phyloP scores from a whole-genome alignment of 495 filamentous ascomycete species.

The Talaromyces thailandensis region DNA sequence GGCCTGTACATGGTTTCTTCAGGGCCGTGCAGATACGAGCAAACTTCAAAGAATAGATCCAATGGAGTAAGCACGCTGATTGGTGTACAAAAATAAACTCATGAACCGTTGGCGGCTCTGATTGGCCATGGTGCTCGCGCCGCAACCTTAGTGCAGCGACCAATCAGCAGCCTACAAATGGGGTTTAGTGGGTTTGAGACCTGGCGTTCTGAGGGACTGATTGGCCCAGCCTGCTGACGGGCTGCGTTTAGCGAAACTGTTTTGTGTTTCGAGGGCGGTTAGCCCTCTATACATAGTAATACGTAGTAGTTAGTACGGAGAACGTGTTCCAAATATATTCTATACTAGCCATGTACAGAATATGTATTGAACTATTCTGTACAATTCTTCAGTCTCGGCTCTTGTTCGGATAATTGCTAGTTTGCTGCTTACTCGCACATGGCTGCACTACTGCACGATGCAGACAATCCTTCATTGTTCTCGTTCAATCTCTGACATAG shows the following conservation, averaged over 20 bases:
- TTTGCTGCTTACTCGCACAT: neutral
- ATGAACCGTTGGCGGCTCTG: neutral
- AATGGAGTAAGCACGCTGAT: neutral
- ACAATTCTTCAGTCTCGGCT: neutral
- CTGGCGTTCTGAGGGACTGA: neutral
- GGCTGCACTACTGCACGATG: neutral
- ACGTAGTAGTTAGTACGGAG: neutral
- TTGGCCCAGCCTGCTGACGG: neutral
- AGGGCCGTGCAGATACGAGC: neutral
- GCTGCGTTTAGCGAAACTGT: neutral
- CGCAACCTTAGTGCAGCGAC: neutral
- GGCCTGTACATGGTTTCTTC: too few relatives aligned
- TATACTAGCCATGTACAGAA: neutral
- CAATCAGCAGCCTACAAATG: neutral
- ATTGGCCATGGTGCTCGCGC: neutral
- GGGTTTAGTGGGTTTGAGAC: neutral
- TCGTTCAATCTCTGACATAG: neutral
- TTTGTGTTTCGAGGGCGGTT: neutral
- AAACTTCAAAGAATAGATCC: slow-evolving; percentile 6
- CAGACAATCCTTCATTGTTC: neutral
- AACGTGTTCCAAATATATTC: neutral
- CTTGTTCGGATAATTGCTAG: neutral
- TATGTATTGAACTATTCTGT: neutral
- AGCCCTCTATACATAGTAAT: neutral
- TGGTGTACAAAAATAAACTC: slow-evolving; percentile 3